Base-by-base conservation (phyloP, 164 flowering plant species). In the Umbellularia californica region DNA sequence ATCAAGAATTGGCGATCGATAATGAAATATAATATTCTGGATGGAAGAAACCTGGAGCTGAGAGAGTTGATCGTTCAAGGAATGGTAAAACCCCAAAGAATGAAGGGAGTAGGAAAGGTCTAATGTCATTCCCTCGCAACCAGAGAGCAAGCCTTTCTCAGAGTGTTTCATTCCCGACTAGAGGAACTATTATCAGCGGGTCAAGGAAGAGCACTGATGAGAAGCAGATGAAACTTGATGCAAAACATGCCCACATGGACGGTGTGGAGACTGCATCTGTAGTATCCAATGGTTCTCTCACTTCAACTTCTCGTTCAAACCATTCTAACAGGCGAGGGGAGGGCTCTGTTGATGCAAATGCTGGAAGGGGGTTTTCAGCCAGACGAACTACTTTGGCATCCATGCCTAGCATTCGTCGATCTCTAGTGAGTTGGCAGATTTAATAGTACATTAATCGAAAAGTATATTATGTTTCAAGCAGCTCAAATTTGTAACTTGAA, bases 91-190 rank as follows among this genome's bases (percentile, higher is more conserved):
- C 60, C 14, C 58, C 77, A 24, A 90, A 83, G 79, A 80, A 77
- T 51, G 84, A 82, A 60, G 71, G 80, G 15, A 76, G 68, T 72
- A n/a, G 75, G 27, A 93, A 84, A 78, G 85, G 73, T 70, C 24
- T 74, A 41, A 76, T 51, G 63, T n/a, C 81, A 25, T 24, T 72
- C 71, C 62, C 87, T 65, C 81, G 75, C 15, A 84, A 35, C 25
- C 81, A 83, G 74, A 87, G 73, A 76, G 75, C 87, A 3, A 74
- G 75, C 60, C 80, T 91, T 55, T 81, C 87, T 63, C 90, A 90
- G 79, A 91, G 94, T 70, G 78, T 83, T 66, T 90, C 96, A 5
- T 88, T 93, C 64, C 90, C 93, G 25, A 76, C 89, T 17, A 85
- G 73, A 76, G 86, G 87, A 33, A 67, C 62, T 74, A 77, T 35